Percentiles rank a stretch among this genome's conserved stretches.
Conservation (phyloP, 805 yeast genomes). For the Kuraishia hungarica region DNA sequence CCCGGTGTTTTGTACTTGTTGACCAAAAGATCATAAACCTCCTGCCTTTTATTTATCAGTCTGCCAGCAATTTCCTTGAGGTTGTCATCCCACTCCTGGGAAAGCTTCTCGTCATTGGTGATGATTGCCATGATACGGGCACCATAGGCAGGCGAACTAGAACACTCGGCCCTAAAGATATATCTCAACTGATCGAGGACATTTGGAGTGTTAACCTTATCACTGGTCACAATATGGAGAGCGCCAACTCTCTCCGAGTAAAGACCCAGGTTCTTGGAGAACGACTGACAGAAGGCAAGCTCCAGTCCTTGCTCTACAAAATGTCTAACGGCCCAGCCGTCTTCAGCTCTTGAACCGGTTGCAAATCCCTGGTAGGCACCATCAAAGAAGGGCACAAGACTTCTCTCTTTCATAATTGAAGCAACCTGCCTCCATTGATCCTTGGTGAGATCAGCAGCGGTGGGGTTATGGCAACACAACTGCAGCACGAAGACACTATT, state of each 20-base stretch:
- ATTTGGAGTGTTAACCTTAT: constrained; percentile 1
- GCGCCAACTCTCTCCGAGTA: constrained; percentile 88
- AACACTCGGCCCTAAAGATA: constrained; percentile 29
- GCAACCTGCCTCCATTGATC: constrained; percentile 68
- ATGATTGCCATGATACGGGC: constrained; percentile 30
- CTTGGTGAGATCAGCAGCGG: constrained; percentile 73
- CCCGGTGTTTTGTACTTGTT: constrained; percentile 31
- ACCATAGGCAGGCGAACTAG: constrained; percentile 39
- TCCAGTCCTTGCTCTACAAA: constrained; percentile 35
- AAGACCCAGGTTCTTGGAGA: constrained; percentile 82
- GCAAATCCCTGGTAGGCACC: constrained; percentile 90
- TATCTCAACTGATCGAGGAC: constrained; percentile 20
- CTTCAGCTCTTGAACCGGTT: constrained; percentile 65
- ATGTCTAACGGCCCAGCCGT: constrained; percentile 37
- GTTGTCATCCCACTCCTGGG: constrained; percentile 27
- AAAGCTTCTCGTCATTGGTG: constrained; percentile 17
- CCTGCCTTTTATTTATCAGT: constrained; percentile 22
- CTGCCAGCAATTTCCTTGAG: constrained; percentile 23
- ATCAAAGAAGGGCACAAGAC: constrained; percentile 69
- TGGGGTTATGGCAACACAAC: constrained; percentile 89
- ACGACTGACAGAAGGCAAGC: constrained; percentile 67
- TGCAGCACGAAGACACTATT: constrained; percentile 63
- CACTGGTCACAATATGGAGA: constrained; percentile 34
- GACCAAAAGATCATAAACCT: constrained; percentile 21
- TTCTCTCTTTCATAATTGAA: constrained; percentile 42